Conservation (phyloP, 1,284 basidiomycete genomes). For the Rhodotorula sp. region DNA sequence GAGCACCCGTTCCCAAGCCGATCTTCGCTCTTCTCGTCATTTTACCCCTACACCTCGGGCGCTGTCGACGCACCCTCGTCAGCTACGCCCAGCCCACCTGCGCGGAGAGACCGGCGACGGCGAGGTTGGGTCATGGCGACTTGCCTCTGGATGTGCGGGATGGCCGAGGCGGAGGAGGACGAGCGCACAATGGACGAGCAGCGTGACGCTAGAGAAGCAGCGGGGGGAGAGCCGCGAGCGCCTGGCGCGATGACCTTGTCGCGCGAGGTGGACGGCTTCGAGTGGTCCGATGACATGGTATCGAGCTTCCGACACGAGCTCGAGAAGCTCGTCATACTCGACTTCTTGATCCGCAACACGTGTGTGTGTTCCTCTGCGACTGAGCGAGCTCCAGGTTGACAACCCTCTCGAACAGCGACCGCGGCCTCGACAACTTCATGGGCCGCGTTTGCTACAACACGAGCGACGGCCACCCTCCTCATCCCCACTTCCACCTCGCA, state of each 20-base stretch:
- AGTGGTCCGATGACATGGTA: conserved; percentile 50
- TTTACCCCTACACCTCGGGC: conserved; percentile 54
- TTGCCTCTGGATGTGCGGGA: no score
- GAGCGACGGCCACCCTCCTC: background rate
- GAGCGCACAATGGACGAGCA: no score
- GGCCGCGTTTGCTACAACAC: conserved; percentile 37
- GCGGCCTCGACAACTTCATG: conserved; percentile 52
- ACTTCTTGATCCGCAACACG: conserved; percentile 48
- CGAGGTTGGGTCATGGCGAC: no score
- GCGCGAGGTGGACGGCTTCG: conserved; percentile 20
- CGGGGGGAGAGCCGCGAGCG: conserved; percentile 15
- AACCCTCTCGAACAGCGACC: conserved; percentile 58
- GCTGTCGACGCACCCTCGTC: conserved; percentile 46
- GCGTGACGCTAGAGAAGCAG: conserved; percentile 6
- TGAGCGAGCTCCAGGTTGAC: conserved; percentile 76
- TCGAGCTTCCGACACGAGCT: conserved; percentile 54
- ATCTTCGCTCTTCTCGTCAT: conserved; percentile 46
- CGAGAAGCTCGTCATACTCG: conserved; percentile 87
- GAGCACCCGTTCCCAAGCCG: conserved; percentile 84
- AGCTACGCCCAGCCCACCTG: no score
- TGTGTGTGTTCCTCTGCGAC: conserved; percentile 46
- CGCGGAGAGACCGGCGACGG: no score
- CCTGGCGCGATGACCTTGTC: background rate
- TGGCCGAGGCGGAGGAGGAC: no score
- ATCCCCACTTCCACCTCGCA: conserved; percentile 62